phyloP scores from a whole-genome alignment of 164 flowering plant species.

The Annona squamosa region DNA sequence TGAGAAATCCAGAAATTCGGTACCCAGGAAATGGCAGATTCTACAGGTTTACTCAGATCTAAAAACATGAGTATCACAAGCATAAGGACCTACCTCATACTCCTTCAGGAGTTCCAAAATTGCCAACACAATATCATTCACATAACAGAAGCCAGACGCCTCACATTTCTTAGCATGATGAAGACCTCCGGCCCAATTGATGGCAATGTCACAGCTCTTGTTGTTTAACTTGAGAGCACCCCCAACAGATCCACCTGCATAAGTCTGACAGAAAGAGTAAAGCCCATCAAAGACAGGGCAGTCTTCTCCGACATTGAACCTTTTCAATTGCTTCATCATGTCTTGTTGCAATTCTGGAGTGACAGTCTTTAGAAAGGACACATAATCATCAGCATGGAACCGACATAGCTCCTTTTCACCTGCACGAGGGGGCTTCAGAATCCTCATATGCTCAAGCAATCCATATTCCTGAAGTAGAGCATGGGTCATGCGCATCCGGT shows the following conservation, averaged over 20 bases:
- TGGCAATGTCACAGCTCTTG: conserved; percentile 39
- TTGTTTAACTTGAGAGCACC: conserved; percentile 46
- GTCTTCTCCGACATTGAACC: conserved; percentile 52
- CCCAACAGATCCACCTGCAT: conserved; percentile 57
- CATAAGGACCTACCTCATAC: conserved; percentile 27
- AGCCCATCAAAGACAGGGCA: conserved; percentile 62
- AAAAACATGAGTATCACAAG: neutral
- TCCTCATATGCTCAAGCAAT: conserved; percentile 45
- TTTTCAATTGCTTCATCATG: conserved; percentile 38
- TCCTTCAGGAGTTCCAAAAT: conserved; percentile 48
- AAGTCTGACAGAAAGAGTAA: conserved; percentile 49
- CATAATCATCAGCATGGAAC: conserved; percentile 57
- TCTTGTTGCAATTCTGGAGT: conserved; percentile 56
- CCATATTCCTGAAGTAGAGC: conserved; percentile 51
- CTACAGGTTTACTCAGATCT: neutral
- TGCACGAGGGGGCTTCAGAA: conserved; percentile 44
- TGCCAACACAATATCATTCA: conserved; percentile 51
- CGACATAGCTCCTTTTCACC: conserved; percentile 47
- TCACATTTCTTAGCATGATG: conserved; percentile 64
- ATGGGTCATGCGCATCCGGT: conserved; percentile 57
- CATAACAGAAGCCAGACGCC: conserved; percentile 65
- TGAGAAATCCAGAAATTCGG: neutral
- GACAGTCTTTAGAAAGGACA: conserved; percentile 36
- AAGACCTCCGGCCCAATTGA: conserved; percentile 62
- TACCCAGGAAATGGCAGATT: no score